Base-by-base conservation (phyloP, 2,329 filamentous ascomycete species). In the Botrytis elliptica region DNA sequence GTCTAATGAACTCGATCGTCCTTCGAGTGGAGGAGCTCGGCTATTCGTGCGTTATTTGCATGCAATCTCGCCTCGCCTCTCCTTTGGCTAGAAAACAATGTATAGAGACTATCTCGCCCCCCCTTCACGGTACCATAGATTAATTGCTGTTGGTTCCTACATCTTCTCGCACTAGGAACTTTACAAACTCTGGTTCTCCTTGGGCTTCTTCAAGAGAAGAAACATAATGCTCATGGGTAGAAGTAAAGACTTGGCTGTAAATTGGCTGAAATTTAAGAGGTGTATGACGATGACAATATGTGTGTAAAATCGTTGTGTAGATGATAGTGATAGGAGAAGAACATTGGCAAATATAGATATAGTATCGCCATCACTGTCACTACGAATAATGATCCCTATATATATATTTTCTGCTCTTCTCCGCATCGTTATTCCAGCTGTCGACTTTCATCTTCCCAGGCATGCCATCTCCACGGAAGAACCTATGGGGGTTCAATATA, bases 11-110 rank as follows among this genome's bases (percentile, higher is more conserved):
- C 9, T 52, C 9, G 16, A 25, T 44, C 3, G 25, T 33, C 29
- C 49, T 69, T 40, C 66, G 22, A 57, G 66, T 57, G 38, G 38
- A 69, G 36, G n/a, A 68, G 49, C 64, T 44, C 38, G 33, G 22
- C 6, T 33, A 44, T 25, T 57, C 5, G 18, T 42, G 20, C 8
- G 9, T 55, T 18, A 68, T 25, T 25, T 42, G n/a, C 49, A 3
- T 16, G 36, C 36, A 29, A 36, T 62, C 3, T 18, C 9, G 12
- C 18, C 14, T 42, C 36, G 14, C 25, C 38, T 67, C 46, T 55
- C 36, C 16, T 25, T 44, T 22, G 20, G 38, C 18, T 18, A 1
- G 3, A 42, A 33, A 57, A 42, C 4, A 18, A 16, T 40, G 22
- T 33, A 42, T 33, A 42, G 22, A 69, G 36, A 20, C 12, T 22